Evolutionary conservation across 1,139 yeast species (phyloP).

Genomic region (Blastobotrys ciferrii): DNA sequence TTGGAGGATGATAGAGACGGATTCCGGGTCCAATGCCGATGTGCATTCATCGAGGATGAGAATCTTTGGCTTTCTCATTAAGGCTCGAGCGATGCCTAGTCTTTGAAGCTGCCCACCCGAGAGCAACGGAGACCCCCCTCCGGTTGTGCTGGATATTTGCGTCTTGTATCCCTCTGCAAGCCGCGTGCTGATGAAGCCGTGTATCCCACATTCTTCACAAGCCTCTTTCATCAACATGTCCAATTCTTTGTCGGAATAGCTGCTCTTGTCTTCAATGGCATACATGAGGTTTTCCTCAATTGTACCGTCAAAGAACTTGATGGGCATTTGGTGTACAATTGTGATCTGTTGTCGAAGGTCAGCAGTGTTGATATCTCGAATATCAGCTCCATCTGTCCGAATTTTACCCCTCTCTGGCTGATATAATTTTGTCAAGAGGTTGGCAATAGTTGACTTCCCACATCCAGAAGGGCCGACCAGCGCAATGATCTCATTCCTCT

Average conservation of each 20-base stretch:
- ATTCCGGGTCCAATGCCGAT: conserved; percentile 64
- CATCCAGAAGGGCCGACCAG: conserved; percentile 89
- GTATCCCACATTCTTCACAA: conserved; percentile 34
- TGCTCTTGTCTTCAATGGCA: conserved; percentile 40
- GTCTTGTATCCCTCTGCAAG: conserved; percentile 46
- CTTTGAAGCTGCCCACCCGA: conserved; percentile 90
- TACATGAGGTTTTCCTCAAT: conserved; percentile 73
- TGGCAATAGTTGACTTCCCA: conserved; percentile 81
- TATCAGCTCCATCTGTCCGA: conserved; percentile 57
- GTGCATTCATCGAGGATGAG: conserved; percentile 73
- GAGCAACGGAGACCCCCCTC: conserved; percentile 40
- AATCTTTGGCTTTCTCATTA: conserved; percentile 56
- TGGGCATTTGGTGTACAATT: conserved; percentile 83
- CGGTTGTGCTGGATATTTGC: conserved; percentile 43
- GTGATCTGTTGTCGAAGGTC: conserved; percentile 67
- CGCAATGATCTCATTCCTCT: conserved; percentile 70
- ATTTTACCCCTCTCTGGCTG: conserved; percentile 57
- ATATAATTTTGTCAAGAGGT: conserved; percentile 64
- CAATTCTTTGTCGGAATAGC: conserved; percentile 34
- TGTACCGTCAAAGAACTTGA: conserved; percentile 67
- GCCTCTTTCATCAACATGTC: conserved; percentile 29
- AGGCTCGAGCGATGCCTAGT: conserved; percentile 79
- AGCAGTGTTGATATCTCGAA: conserved; percentile 57
- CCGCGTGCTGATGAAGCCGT: conserved; percentile 33
- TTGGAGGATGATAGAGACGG: conserved; percentile 41